These are phyloP conservation scores for Dictyostelium capitatum DNA, from an alignment of 78 protist genomes.

Conservation along the genomic window DNA sequence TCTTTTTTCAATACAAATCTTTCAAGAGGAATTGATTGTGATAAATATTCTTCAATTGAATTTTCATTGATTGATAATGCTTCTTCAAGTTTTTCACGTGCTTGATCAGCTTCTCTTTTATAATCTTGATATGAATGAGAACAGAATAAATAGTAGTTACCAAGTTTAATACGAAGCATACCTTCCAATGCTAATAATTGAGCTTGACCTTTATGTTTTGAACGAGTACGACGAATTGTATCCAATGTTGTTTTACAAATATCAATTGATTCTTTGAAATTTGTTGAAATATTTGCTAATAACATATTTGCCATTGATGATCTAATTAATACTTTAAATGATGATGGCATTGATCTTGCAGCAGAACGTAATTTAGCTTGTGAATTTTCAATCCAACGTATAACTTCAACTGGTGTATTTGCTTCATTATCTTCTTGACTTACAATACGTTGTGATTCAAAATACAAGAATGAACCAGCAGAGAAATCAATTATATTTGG, in stretches of 20 bases:
- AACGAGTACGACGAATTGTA: neutral
- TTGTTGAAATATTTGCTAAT: constrained; percentile 2
- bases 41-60: neutral
- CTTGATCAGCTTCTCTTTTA: neutral
- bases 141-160: constrained; percentile 36
- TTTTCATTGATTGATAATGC: neutral
- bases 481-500: constrained; percentile 61
- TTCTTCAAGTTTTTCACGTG: constrained; percentile 3
- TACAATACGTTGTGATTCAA: constrained; percentile 23
- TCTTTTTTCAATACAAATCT: neutral
- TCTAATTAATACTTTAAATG: constrained; percentile 2
- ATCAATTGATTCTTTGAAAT: neutral
- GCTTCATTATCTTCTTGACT: neutral
- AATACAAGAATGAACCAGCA: constrained; percentile 35
- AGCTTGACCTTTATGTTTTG: neutral
- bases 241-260: neutral
- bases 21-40: constrained; percentile 18
- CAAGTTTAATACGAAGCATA: constrained; percentile 52
- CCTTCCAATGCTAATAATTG: constrained; percentile 12
- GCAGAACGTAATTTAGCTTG: constrained; percentile 31
- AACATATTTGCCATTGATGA: constrained; percentile 16
- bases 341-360: constrained; percentile 52
- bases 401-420: neutral
- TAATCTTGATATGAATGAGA: neutral
- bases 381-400: constrained; percentile 48